A percentile compares a stretch with the other conserved stretches of the same genome.
phyloP scores from a whole-genome alignment of 139 green algal genomes.

The Auxenochlorella protothecoides region DNA sequence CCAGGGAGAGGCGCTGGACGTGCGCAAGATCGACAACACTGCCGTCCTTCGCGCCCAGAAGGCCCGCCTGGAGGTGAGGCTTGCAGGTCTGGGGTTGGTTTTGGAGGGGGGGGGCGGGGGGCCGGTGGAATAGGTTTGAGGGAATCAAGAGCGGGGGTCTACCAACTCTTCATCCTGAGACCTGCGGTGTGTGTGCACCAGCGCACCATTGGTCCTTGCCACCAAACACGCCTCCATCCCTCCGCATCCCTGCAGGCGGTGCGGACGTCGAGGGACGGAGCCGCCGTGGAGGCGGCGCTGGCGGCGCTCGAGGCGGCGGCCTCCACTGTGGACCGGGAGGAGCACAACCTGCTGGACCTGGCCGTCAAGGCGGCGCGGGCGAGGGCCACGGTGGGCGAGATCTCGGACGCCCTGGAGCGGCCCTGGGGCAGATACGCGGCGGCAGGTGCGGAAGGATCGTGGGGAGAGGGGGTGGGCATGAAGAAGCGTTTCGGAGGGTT shows the following conservation, averaged over 20 bases:
- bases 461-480: too few relatives aligned
- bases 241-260: not conserved
- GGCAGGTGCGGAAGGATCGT: not conserved
- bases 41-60: slow-evolving; percentile 23
- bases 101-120: too few relatives aligned
- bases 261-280: slow-evolving; percentile 10
- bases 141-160: too few relatives aligned
- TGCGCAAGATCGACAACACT: slow-evolving; percentile 52
- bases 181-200: not conserved
- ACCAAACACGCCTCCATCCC: not conserved
- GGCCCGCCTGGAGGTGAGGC: slow-evolving; percentile 16
- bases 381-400: slow-evolving; percentile 54
- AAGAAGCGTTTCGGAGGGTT: too few relatives aligned
- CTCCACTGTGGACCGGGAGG: slow-evolving; percentile 2
- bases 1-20: slow-evolving; percentile 16
- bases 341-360: slow-evolving; percentile 45
- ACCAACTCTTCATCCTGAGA: too few relatives aligned
- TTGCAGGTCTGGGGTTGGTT: not conserved
- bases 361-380: slow-evolving; percentile 36
- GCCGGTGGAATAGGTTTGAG: too few relatives aligned
- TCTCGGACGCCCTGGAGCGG: slow-evolving; percentile 43
- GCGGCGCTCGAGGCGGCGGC: slow-evolving; percentile 20
- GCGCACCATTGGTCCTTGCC: not conserved
- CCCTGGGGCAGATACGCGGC: slow-evolving; percentile 48
- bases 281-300: slow-evolving; percentile 17